Conservation (phyloP, 352 stramenopile species). For the Thalassiosira allenii region DNA sequence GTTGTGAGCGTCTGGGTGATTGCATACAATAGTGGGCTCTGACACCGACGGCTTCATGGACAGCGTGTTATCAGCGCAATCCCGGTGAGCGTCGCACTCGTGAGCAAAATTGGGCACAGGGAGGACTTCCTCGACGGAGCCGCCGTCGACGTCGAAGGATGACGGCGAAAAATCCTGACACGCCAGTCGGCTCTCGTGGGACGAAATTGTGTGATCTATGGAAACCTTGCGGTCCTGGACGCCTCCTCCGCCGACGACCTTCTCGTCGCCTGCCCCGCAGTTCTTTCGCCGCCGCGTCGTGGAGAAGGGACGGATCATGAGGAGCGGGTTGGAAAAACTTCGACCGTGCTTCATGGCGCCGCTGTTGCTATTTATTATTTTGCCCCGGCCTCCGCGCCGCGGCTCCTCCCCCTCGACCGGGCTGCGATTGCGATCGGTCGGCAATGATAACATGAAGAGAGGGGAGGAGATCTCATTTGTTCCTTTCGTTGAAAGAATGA, state of each 20-base stretch:
- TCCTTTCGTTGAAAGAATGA: too few relatives aligned
- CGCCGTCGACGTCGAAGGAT: constrained; percentile 4
- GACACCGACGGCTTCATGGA: too few relatives aligned
- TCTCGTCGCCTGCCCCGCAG: not conserved
- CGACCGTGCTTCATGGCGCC: not conserved
- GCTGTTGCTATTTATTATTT: constrained; percentile 8
- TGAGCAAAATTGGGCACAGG: not conserved
- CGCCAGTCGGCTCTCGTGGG: constrained; percentile 16
- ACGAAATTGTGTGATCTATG: constrained; percentile 42
- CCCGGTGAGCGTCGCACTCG: not conserved
- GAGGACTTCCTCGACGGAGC: not conserved
- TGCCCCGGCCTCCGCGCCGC: too few relatives aligned
- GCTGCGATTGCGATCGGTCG: too few relatives aligned
- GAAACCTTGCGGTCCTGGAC: constrained; percentile 32
- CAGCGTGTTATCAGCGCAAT: too few relatives aligned
- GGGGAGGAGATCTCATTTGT: too few relatives aligned
- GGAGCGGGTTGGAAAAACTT: constrained; percentile 18
- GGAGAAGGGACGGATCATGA: too few relatives aligned
- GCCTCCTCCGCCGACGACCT: too few relatives aligned
- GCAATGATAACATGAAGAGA: too few relatives aligned
- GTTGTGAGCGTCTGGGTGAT: too few relatives aligned
- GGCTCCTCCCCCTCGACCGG: too few relatives aligned
- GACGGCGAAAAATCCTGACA: constrained; percentile 5
- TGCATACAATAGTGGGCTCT: too few relatives aligned
- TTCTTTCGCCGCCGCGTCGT: constrained; percentile 12